Conservation (phyloP, 495 filamentous ascomycete genomes). For the Penicillium coffeae region DNA sequence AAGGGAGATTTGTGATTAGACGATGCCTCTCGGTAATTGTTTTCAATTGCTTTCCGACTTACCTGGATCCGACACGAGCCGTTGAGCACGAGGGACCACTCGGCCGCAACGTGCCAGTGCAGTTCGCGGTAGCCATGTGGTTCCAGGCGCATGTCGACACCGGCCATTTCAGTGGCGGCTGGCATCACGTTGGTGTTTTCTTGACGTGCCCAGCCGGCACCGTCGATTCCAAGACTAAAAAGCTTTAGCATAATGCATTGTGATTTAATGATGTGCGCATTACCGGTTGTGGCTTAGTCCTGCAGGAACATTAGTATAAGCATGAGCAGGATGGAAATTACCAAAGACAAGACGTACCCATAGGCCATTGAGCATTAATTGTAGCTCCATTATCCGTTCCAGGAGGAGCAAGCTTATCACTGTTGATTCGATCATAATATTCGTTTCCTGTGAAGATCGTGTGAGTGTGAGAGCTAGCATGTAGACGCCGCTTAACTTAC, state of each 20-base stretch:
- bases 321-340: neutral
- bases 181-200: constrained; percentile 63
- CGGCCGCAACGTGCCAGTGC: constrained; percentile 67
- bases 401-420: constrained; percentile 63
- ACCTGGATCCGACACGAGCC: constrained; percentile 56
- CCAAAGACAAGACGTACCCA: constrained; percentile 36
- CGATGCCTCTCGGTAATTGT: neutral
- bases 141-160: constrained; percentile 73
- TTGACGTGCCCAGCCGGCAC: constrained; percentile 66
- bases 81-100: constrained; percentile 65
- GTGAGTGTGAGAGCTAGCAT: neutral
- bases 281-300: constrained; percentile 57
- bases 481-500: constrained; percentile 25
- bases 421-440: constrained; percentile 60
- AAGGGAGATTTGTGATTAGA: constrained; percentile 13
- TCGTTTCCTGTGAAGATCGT: constrained; percentile 38
- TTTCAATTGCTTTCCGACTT: neutral
- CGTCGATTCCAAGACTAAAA: constrained; percentile 47
- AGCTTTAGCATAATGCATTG: neutral
- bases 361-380: constrained; percentile 66
- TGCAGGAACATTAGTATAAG: constrained; percentile 5
- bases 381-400: constrained; percentile 61
- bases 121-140: constrained; percentile 64
- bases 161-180: constrained; percentile 63
- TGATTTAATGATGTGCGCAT: neutral